phyloP scores from a whole-genome alignment of 306 rosid species.

The Malus fusca region DNA sequence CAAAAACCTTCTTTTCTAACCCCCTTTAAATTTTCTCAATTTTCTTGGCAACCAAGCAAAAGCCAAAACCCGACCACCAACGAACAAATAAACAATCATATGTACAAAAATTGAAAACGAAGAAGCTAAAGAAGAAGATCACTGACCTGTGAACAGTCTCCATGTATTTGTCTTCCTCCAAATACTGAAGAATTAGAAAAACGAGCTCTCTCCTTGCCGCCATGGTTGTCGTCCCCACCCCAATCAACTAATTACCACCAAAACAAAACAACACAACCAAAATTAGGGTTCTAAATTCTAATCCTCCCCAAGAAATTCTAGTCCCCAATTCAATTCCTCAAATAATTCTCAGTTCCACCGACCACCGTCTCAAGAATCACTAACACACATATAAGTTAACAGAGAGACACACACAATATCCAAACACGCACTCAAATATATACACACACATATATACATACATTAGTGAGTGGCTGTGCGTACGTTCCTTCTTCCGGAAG shows the following conservation, averaged over 20 bases:
- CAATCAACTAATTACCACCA: neutral
- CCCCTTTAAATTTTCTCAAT: neutral
- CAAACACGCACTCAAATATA: too few relatives aligned
- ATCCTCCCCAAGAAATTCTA: neutral
- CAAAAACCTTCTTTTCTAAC: neutral
- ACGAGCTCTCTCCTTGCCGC: slow-evolving; percentile 66
- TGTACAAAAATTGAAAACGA: neutral
- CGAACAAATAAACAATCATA: neutral
- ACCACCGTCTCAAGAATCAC: neutral
- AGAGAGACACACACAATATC: neutral
- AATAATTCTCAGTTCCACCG: neutral
- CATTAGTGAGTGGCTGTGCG: neutral
- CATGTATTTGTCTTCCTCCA: slow-evolving; percentile 69
- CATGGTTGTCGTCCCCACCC: slow-evolving; percentile 18
- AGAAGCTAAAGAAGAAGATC: neutral
- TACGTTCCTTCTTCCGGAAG: neutral
- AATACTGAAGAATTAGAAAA: slow-evolving; percentile 71
- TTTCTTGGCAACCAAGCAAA: neutral
- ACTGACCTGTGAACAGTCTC: slow-evolving; percentile 78
- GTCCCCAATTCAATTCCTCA: neutral
- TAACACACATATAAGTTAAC: too few relatives aligned
- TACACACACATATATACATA: neutral
- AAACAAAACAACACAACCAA: neutral
- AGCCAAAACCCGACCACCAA: neutral
- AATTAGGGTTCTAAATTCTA: neutral